These are phyloP conservation scores for Mycosphaerella arachidis DNA, from an alignment of 2,329 filamentous ascomycete species.

Conservation along the genomic window DNA sequence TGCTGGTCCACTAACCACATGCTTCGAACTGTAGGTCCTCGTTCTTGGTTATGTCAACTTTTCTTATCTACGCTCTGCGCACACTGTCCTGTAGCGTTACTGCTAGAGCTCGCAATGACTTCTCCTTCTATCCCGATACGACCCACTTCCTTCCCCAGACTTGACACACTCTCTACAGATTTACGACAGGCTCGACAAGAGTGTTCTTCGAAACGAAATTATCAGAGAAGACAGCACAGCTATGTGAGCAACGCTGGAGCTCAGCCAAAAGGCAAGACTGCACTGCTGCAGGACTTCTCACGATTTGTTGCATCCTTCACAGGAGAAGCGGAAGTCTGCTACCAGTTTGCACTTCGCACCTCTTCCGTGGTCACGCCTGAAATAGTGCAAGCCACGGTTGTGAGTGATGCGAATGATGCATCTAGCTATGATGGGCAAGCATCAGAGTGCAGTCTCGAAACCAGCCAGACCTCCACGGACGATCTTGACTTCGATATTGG, in stretches of 20 bases:
- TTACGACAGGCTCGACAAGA: neutral
- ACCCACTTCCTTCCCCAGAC: constrained; percentile 11
- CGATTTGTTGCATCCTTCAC: constrained; percentile 13
- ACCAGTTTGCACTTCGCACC: constrained; percentile 9
- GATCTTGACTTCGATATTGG: constrained; percentile 8
- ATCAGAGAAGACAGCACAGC: constrained; percentile 2
- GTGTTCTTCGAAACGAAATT: neutral
- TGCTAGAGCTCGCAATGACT: constrained; percentile 4
- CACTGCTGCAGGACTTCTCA: constrained; percentile 10
- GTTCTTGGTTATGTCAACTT: neutral
- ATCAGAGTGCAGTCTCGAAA: neutral
- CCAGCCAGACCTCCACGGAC: neutral
- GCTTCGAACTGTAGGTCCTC: constrained; percentile 4
- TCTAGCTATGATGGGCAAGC: neutral
- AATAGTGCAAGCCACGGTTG: constrained; percentile 8
- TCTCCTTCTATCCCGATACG: neutral
- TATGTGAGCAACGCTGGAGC: constrained; percentile 7
- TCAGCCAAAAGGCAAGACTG: constrained; percentile 10
- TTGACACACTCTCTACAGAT: constrained; percentile 9
- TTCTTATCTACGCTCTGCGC: neutral
- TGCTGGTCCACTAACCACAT: neutral
- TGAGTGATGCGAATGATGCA: neutral
- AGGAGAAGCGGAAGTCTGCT: constrained; percentile 13
- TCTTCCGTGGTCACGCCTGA: neutral
- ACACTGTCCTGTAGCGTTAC: neutral